Evolutionary conservation across 2,329 filamentous ascomycete genomes (phyloP).

Genomic region (Microcyclospora tardicrescens): DNA sequence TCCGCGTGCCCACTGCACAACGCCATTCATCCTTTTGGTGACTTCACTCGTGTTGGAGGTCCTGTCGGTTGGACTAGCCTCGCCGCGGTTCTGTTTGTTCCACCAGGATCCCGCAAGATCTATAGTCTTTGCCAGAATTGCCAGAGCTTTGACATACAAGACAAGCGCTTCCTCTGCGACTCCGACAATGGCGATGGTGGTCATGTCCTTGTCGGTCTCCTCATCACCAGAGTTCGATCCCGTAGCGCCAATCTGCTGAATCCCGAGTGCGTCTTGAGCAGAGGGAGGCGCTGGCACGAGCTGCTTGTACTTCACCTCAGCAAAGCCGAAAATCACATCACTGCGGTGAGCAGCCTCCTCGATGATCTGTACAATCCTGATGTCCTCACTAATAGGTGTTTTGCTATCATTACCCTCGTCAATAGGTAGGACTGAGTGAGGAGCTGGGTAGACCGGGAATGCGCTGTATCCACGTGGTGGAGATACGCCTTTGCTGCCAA

Average conservation of each 20-base stretch:
- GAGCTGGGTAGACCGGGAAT: conserved; percentile 71
- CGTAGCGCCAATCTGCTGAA: conserved; percentile 41
- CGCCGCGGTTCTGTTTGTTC: conserved; percentile 40
- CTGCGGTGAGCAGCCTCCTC: conserved; percentile 88
- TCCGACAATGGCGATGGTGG: conserved; percentile 69
- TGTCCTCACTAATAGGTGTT: conserved; percentile 63
- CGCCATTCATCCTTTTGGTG: conserved; percentile 61
- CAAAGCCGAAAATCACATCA: conserved; percentile 94
- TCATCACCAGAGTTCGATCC: conserved; percentile 38
- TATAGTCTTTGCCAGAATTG: conserved; percentile 85
- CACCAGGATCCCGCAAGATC: conserved; percentile 91
- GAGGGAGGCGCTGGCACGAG: conserved; percentile 81
- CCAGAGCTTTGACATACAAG: conserved; percentile 87
- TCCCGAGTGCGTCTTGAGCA: conserved; percentile 54
- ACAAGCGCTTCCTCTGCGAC: conserved; percentile 91
- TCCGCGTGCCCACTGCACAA: conserved; percentile 86
- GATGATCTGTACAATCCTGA: conserved; percentile 62
- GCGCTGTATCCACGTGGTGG: conserved; percentile 65
- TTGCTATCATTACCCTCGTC: conserved; percentile 47
- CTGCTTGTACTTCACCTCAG: conserved; percentile 96
- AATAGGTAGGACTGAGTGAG: conserved; percentile 52
- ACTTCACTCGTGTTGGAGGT: conserved; percentile 13
- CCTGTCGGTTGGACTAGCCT: conserved; percentile 34
- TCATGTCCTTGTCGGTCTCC: conserved; percentile 61
- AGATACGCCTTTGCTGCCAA: conserved; percentile 46